These are phyloP conservation scores for Tuber indicum DNA, from an alignment of 495 filamentous ascomycete genomes.

Conservation along the genomic window DNA sequence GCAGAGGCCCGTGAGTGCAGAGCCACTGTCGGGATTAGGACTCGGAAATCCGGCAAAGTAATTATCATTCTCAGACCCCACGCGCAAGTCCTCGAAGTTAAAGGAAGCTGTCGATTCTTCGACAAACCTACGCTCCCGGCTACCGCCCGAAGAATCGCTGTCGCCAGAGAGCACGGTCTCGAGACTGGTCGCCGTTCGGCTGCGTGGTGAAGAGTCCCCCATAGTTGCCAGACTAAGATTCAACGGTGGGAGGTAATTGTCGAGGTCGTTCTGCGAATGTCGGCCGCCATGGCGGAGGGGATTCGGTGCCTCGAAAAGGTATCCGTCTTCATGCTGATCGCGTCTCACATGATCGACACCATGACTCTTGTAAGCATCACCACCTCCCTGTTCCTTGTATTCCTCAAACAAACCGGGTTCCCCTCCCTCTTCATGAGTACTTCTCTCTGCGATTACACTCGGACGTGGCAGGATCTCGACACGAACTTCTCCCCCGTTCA, in stretches of 20 bases:
- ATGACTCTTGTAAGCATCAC: neutral
- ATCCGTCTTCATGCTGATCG: neutral
- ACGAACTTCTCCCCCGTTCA: slow-evolving; percentile 38
- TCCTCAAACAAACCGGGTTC: neutral
- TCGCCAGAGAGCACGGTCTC: slow-evolving; percentile 10
- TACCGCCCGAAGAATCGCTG: slow-evolving; percentile 1
- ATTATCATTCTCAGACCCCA: slow-evolving; percentile 15
- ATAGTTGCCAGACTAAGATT: slow-evolving; percentile 8
- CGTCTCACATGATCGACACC: neutral
- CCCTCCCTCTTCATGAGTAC: neutral
- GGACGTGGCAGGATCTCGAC: slow-evolving; percentile 36
- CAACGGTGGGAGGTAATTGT: slow-evolving; percentile 19
- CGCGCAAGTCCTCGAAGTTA: slow-evolving; percentile 37
- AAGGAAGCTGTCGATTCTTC: slow-evolving; percentile 35
- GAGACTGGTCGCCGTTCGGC: slow-evolving; percentile 20
- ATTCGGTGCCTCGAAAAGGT: neutral
- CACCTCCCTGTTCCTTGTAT: neutral
- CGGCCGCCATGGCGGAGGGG: neutral
- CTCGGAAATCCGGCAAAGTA: slow-evolving; percentile 19
- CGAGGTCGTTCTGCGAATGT: neutral
- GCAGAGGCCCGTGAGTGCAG: slow-evolving; percentile 21
- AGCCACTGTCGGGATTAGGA: slow-evolving; percentile 15
- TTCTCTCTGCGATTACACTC: slow-evolving; percentile 3
- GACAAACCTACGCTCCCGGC: slow-evolving; percentile 34
- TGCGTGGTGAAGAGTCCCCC: slow-evolving; percentile 7